A percentile compares a stretch with the other conserved stretches of the same genome.
Conservation (phyloP, 805 yeast species). For the Saturnispora mendoncae region DNA sequence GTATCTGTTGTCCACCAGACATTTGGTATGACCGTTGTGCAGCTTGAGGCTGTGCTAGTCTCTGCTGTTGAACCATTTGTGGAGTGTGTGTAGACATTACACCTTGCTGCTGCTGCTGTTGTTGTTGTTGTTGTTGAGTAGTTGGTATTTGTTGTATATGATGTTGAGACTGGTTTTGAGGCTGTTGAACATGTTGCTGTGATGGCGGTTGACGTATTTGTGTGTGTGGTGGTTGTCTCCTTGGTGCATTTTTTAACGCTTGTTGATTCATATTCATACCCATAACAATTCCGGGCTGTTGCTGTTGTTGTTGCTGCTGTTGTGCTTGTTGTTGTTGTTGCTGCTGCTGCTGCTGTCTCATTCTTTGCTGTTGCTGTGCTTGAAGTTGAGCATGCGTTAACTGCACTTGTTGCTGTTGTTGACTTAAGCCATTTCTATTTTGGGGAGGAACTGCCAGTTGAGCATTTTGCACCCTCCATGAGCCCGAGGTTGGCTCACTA, state of each 20-base stretch:
- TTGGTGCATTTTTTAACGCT: constrained; percentile 1
- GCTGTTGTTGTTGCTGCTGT: constrained; percentile 9
- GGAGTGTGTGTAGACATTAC: constrained; percentile 3
- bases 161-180: constrained; percentile 11
- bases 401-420: constrained; percentile 7
- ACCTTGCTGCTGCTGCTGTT: constrained; percentile 3
- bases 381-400: constrained; percentile 8
- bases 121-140: constrained; percentile 15
- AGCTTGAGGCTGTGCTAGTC: constrained; percentile 6
- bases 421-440: constrained; percentile 10
- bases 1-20: constrained; percentile 2
- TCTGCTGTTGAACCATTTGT: constrained; percentile 9
- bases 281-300: constrained; percentile 10
- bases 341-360: constrained; percentile 11
- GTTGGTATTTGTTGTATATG: constrained; percentile 11
- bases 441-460: constrained; percentile 1
- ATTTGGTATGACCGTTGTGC: constrained; percentile 2
- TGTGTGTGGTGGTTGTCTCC: neutral
- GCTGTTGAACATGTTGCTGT: constrained; percentile 8
- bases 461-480: constrained; percentile 8
- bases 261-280: constrained; percentile 7
- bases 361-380: constrained; percentile 12
- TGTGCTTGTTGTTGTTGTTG: constrained; percentile 11
- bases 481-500: constrained; percentile 7
- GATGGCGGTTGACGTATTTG: constrained; percentile 14